A percentile compares a stretch with the other conserved stretches of the same genome.
These are phyloP conservation scores for Cajanus cajan DNA, from an alignment of 306 rosid species.

Conservation along the genomic window DNA sequence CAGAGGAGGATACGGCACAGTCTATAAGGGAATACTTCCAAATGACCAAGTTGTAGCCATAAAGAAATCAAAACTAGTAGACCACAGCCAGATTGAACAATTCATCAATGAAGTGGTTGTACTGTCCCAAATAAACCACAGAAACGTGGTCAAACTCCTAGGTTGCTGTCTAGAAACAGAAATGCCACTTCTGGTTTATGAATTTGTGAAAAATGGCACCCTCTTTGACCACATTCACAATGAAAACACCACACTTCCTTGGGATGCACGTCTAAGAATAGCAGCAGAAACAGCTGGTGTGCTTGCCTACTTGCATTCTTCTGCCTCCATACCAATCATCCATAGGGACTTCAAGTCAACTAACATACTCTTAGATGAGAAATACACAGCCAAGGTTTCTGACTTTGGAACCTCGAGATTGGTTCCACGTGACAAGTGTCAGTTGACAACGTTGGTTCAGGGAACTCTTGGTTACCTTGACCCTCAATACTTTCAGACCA, in stretches of 20 bases:
- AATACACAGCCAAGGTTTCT: constrained; percentile 28
- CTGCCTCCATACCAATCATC: constrained; percentile 33
- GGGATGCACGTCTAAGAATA: constrained; percentile 25
- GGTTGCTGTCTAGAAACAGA: constrained; percentile 55
- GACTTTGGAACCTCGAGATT: constrained; percentile 40
- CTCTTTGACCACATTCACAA: constrained; percentile 29
- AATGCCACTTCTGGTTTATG: constrained; percentile 46
- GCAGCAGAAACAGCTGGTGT: constrained; percentile 35
- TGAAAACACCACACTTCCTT: background rate
- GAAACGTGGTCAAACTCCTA: constrained; percentile 44
- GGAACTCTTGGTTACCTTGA: constrained; percentile 39
- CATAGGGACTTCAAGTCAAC: constrained; percentile 39
- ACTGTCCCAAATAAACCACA: constrained; percentile 47
- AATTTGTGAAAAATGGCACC: constrained; percentile 36
- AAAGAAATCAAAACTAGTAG: constrained; percentile 45
- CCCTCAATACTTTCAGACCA: constrained; percentile 35
- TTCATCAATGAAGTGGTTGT: constrained; percentile 50
- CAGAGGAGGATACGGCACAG: constrained; percentile 43
- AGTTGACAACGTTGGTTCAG: constrained; percentile 33
- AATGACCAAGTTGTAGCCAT: constrained; percentile 34
- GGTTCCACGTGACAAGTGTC: constrained; percentile 25
- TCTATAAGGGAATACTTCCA: constrained; percentile 35
- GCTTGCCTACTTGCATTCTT: constrained; percentile 32
- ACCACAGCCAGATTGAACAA: constrained; percentile 38
- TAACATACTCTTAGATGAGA: constrained; percentile 36